These are phyloP conservation scores for Rhazya stricta DNA, from an alignment of 257 asterid species.

Conservation along the genomic window DNA sequence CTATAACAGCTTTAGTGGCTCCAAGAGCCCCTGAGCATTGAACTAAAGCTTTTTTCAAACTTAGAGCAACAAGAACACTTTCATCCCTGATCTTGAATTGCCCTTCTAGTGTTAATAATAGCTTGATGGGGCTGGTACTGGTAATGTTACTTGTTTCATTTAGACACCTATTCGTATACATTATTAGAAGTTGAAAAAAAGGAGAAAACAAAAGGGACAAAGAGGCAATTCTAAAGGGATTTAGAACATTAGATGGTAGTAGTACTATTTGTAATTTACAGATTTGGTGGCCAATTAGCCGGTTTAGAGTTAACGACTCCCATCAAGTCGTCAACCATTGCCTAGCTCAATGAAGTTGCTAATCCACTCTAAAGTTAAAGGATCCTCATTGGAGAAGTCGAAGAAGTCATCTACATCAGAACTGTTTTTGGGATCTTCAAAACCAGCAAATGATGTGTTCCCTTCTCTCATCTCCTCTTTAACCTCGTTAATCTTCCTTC, in stretches of 20 bases:
- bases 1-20: not conserved
- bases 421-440: constrained; percentile 21
- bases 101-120: no score
- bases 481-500: constrained; percentile 11
- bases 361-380: constrained; percentile 55
- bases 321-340: constrained; percentile 1
- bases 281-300: not conserved
- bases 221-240: not conserved
- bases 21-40: not conserved
- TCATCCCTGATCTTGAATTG: not conserved
- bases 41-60: not conserved
- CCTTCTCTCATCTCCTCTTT: constrained; percentile 20
- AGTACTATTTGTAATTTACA: not conserved
- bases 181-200: no score
- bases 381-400: constrained; percentile 55
- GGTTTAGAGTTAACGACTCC: not conserved
- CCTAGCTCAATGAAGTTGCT: constrained; percentile 31
- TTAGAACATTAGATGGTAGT: not conserved
- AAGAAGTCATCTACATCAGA: constrained; percentile 44
- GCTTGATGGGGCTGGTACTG: no score
- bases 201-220: no score
- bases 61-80: not conserved
- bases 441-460: constrained; percentile 6
- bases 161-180: no score
- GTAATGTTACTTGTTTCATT: no score